A percentile compares a stretch with the other conserved stretches of the same genome.
These are phyloP conservation scores for Boletales sp. DNA, from an alignment of 768 basidiomycete species.

Conservation along the genomic window DNA sequence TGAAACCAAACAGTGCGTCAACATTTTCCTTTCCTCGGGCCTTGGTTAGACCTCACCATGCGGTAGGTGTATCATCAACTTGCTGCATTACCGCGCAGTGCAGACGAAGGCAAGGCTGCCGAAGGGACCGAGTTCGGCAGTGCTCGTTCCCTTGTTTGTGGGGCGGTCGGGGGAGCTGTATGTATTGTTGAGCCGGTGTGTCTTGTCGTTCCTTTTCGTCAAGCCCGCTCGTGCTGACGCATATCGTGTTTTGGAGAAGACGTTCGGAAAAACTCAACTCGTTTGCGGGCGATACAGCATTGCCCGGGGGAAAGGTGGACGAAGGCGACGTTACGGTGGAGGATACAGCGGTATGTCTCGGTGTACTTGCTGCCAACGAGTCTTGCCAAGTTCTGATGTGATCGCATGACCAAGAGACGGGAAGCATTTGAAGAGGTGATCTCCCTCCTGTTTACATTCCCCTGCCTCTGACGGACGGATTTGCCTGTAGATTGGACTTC, in stretches of 20 bases:
- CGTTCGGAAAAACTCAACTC: constrained; percentile 68
- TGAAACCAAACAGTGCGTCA: constrained; percentile 22
- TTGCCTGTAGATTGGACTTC: constrained; percentile 69
- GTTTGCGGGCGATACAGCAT: constrained; percentile 84
- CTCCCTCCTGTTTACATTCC: not conserved
- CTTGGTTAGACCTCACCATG: too few species aligned
- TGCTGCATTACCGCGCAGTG: constrained; percentile 24
- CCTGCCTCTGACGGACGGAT: not conserved
- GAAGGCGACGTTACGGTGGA: constrained; percentile 63
- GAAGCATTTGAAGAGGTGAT: constrained; percentile 89
- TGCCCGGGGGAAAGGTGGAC: constrained; percentile 85
- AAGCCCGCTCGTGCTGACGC: too few species aligned
- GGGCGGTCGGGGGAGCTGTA: constrained; percentile 82
- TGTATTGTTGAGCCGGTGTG: constrained; percentile 79
- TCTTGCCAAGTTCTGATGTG: not conserved
- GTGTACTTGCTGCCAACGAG: not conserved
- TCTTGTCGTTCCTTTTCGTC: constrained; percentile 2
- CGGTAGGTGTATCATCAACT: constrained; percentile 24
- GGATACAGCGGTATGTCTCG: constrained; percentile 63
- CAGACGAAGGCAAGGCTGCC: constrained; percentile 42
- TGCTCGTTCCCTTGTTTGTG: constrained; percentile 81
- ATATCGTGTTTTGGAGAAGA: constrained; percentile 34
- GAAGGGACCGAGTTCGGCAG: constrained; percentile 62
- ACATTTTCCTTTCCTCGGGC: too few species aligned
- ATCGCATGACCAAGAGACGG: constrained; percentile 50